Conservation (phyloP, 1,139 yeast species). For the Diutina ranongensis region DNA sequence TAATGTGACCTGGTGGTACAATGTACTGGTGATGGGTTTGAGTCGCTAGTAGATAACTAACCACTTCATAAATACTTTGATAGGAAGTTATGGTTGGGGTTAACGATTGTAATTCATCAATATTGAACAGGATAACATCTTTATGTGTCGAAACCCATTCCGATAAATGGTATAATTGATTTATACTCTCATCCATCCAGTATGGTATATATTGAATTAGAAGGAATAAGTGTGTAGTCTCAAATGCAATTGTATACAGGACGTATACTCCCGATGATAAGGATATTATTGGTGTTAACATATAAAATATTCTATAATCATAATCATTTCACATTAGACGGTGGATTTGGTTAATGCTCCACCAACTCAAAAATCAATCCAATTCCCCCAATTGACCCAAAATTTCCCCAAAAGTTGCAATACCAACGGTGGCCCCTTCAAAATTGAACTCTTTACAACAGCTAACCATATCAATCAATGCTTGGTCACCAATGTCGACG, state of each 20-base stretch:
- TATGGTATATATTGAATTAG: too few relatives aligned
- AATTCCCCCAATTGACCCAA: conserved; percentile 2
- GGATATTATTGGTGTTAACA: neutral
- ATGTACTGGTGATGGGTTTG: neutral
- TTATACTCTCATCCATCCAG: neutral
- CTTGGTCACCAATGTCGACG: neutral
- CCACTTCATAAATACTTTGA: neutral
- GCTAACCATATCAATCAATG: conserved; percentile 1
- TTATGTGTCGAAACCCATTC: neutral
- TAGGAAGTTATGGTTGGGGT: neutral
- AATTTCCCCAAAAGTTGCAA: neutral
- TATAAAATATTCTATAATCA: too few relatives aligned
- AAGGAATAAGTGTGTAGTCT: too few relatives aligned
- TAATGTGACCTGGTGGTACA: neutral
- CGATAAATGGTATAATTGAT: neutral
- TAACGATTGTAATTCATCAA: neutral
- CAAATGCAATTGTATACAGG: too few relatives aligned
- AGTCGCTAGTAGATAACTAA: neutral
- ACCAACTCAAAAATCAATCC: too few relatives aligned
- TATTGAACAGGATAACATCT: neutral
- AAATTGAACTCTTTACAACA: conserved; percentile 3
- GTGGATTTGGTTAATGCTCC: too few relatives aligned
- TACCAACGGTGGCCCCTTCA: conserved; percentile 1
- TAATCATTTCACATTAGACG: too few relatives aligned
- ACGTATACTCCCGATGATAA: too few relatives aligned